A percentile compares a stretch with the other conserved stretches of the same genome.
Conservation (phyloP, 495 filamentous ascomycete genomes). For the Aspergillus mulundensis region DNA sequence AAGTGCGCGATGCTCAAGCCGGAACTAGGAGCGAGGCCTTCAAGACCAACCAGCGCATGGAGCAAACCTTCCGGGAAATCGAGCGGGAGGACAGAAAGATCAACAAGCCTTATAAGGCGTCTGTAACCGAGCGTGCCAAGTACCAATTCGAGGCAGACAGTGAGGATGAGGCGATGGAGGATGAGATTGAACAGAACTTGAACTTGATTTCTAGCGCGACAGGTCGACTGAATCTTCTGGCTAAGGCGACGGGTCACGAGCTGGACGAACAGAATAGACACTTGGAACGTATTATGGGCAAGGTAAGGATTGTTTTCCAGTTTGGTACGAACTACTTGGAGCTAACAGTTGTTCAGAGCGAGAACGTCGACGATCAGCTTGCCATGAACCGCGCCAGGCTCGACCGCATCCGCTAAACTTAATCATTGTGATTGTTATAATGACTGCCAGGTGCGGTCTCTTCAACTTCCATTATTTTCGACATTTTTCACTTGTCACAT, state of each 20-base stretch:
- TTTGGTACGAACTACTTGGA: background rate
- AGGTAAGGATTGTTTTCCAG: constrained; percentile 45
- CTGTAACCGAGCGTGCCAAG: constrained; percentile 63
- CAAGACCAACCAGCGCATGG: constrained; percentile 53
- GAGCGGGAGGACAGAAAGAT: constrained; percentile 36
- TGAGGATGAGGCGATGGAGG: constrained; percentile 73
- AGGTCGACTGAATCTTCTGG: constrained; percentile 60
- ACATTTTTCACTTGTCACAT: constrained; percentile 6
- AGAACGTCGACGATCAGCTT: constrained; percentile 68
- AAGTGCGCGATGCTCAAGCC: constrained; percentile 65
- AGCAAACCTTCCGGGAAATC: constrained; percentile 55
- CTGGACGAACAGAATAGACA: constrained; percentile 71
- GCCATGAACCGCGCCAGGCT: constrained; percentile 62
- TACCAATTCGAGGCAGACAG: constrained; percentile 78
- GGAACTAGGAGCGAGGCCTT: constrained; percentile 63
- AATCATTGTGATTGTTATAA: background rate
- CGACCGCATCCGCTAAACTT: constrained; percentile 53
- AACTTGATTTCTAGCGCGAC: constrained; percentile 57
- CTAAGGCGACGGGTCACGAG: constrained; percentile 66
- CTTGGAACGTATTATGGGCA: constrained; percentile 66
- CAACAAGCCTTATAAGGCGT: constrained; percentile 42
- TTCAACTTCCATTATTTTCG: constrained; percentile 6
- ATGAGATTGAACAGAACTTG: constrained; percentile 64
- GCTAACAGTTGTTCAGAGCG: constrained; percentile 48
- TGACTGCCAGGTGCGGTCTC: constrained; percentile 36